Base-by-base conservation (phyloP, 164 flowering plant genomes). In the Macadamia tetraphylla region DNA sequence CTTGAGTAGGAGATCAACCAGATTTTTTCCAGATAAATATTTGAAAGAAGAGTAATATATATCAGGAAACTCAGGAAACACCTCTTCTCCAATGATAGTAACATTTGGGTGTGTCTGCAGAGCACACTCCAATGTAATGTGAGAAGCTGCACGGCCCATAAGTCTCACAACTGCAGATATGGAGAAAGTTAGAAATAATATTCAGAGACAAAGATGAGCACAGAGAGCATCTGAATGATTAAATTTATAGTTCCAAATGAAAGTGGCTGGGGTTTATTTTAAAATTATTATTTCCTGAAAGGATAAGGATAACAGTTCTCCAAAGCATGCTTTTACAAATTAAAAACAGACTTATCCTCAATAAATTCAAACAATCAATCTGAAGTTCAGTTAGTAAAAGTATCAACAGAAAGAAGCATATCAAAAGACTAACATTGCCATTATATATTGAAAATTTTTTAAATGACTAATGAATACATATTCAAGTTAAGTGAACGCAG, bases 61-160 rank as follows among this genome's bases (percentile, higher is more conserved):
- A 43, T 43, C 48, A 3, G 8, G 14, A 60, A 65, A 18, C n/a
- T 23, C 52, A 52, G 52, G 30, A 68, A 29, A 46, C 76, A 94
- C 98, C 97, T 94, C 98, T 81, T 94, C 98, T 64, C 98, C 98
- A 73, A 94, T 91, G 63, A 94, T 84, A 58, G 94, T 85, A 63
- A 88, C 78, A 73, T 94, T 95, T 62, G 99, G 99, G 79, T 95
- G 99, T 71, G 99, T 95, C 79, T 95, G 99, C 84, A 95, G 76
- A 70, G 99, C 97, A 82, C 99, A 95, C 83, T 95, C 99, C 71
- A 94, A 76, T 44, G 99, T 94, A 70, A 94, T 94, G 83, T 94
- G 99, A 46, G 98, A 94, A 63, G 98, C 98, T 17, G 98, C 96
- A 83, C 97, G 98, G 14, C 99, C 99, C 99, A 95, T 95, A 52